phyloP scores from a whole-genome alignment of 139 green algal species.

The Trebouxia sp. region DNA sequence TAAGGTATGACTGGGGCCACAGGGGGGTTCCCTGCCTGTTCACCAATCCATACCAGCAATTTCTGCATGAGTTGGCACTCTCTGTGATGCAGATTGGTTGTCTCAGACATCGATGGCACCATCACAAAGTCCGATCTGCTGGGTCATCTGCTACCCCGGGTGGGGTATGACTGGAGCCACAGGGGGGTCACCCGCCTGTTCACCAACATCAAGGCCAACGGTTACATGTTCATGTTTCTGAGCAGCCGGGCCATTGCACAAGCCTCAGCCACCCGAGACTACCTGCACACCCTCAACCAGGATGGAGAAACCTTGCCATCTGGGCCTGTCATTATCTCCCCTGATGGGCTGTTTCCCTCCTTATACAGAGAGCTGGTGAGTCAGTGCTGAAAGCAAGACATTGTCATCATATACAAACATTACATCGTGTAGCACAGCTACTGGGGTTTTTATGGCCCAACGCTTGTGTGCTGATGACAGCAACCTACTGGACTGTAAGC shows the following conservation, averaged over 20 bases:
- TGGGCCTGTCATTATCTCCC: slow-evolving; percentile 94
- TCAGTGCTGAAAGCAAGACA: not conserved
- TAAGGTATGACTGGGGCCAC: slow-evolving; percentile 92
- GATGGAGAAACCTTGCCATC: slow-evolving; percentile 54
- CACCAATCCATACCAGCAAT: too few species aligned
- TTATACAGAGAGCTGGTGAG: slow-evolving; percentile 81
- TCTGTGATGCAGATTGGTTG: slow-evolving; percentile 54
- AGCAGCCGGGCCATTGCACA: slow-evolving; percentile 81
- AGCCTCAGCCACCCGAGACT: slow-evolving; percentile 88
- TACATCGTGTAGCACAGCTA: too few species aligned
- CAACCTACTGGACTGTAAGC: too few species aligned
- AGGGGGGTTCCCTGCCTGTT: slow-evolving; percentile 81
- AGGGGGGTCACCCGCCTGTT: slow-evolving; percentile 82
- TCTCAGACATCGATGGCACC: slow-evolving; percentile 92
- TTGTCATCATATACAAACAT: too few species aligned
- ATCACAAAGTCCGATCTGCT: slow-evolving; percentile 90
- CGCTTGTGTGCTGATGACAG: too few species aligned
- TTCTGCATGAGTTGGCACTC: too few species aligned
- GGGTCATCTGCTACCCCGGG: slow-evolving; percentile 86
- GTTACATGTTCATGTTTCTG: slow-evolving; percentile 88
- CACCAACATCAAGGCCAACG: slow-evolving; percentile 72
- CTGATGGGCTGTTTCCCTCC: slow-evolving; percentile 88
- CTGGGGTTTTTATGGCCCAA: too few species aligned
- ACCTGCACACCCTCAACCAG: slow-evolving; percentile 85
- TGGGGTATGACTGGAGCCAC: slow-evolving; percentile 92